Conservation (phyloP, 1,284 basidiomycete species). For the Marasmius oreades region DNA sequence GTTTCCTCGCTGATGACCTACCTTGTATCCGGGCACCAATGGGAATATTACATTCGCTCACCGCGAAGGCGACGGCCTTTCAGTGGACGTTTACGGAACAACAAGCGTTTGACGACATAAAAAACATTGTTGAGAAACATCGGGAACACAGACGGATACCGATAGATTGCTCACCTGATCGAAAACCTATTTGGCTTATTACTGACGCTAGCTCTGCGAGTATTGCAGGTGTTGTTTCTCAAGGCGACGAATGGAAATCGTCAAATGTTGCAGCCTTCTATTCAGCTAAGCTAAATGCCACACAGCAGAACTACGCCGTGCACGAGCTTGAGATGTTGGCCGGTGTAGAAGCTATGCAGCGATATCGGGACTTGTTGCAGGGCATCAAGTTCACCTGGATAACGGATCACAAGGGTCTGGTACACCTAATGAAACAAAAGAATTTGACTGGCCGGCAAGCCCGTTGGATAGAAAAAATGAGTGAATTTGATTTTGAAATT, state of each 20-base stretch:
- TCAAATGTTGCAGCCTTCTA: conserved; percentile 20
- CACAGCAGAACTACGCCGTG: conserved; percentile 9
- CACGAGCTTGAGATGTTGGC: conserved; percentile 27
- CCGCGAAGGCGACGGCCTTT: conserved; percentile 10
- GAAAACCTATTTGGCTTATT: conserved; percentile 18
- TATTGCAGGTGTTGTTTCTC: background rate
- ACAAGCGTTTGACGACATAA: conserved; percentile 22
- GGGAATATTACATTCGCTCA: conserved; percentile 8
- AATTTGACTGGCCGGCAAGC: background rate
- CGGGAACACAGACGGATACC: conserved; percentile 15
- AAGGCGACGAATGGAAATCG: conserved; percentile 11
- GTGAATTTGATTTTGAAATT: conserved; percentile 16
- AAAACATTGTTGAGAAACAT: conserved; percentile 15
- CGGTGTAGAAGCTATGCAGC: conserved; percentile 22
- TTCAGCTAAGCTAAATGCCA: conserved; percentile 24
- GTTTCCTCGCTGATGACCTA: conserved; percentile 19
- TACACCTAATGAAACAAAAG: conserved; percentile 23
- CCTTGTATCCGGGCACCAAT: conserved; percentile 12
- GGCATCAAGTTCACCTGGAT: conserved; percentile 23
- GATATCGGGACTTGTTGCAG: conserved; percentile 18
- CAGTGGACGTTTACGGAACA: conserved; percentile 21
- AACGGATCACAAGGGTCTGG: conserved; percentile 28
- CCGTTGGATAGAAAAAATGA: conserved; percentile 9
- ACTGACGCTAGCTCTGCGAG: conserved; percentile 18
- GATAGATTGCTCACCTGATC: conserved; percentile 17